phyloP scores from a whole-genome alignment of 208 protist species.

The Trypanosoma vivax region DNA sequence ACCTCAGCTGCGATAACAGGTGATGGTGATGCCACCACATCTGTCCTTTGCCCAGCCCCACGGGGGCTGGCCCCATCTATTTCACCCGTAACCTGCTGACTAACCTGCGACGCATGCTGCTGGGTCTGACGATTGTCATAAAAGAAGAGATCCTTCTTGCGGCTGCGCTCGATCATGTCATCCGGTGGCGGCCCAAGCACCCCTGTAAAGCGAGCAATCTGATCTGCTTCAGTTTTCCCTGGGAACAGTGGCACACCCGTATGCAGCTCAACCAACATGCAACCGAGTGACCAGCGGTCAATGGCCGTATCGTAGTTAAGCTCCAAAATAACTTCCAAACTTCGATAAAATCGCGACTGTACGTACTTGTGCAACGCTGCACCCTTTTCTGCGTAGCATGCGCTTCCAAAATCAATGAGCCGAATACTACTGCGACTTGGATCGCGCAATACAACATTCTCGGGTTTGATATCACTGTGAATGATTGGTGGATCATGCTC shows the following conservation, averaged over 20 bases:
- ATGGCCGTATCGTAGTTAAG: slow-evolving; percentile 92
- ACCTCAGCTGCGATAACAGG: slow-evolving; percentile 22
- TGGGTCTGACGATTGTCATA: slow-evolving; percentile 3
- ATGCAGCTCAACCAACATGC: slow-evolving; percentile 98
- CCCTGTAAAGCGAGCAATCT: slow-evolving; percentile 90
- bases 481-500: slow-evolving; percentile 90
- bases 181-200: slow-evolving; percentile 67
- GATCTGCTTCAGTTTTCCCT: slow-evolving; percentile 92
- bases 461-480: slow-evolving; percentile 97
- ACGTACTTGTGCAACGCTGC: slow-evolving; percentile 85
- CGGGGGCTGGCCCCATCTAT: not conserved
- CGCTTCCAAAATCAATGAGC: slow-evolving; percentile 97
- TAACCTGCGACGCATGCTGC: not conserved
- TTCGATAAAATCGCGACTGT: slow-evolving; percentile 97
- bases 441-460: slow-evolving; percentile 90
- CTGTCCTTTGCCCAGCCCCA: not conserved
- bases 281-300: slow-evolving; percentile 98
- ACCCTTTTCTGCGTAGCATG: slow-evolving; percentile 75
- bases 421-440: slow-evolving; percentile 89
- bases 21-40: slow-evolving; percentile 10
- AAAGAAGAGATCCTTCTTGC: slow-evolving; percentile 38
- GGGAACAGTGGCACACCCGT: slow-evolving; percentile 95
- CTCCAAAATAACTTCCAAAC: slow-evolving; percentile 96
- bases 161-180: slow-evolving; percentile 65
- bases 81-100: not conserved